A percentile compares a stretch with the other conserved stretches of the same genome.
Conservation (phyloP, 2,329 filamentous ascomycete species). For the Stylonectria norvegica region DNA sequence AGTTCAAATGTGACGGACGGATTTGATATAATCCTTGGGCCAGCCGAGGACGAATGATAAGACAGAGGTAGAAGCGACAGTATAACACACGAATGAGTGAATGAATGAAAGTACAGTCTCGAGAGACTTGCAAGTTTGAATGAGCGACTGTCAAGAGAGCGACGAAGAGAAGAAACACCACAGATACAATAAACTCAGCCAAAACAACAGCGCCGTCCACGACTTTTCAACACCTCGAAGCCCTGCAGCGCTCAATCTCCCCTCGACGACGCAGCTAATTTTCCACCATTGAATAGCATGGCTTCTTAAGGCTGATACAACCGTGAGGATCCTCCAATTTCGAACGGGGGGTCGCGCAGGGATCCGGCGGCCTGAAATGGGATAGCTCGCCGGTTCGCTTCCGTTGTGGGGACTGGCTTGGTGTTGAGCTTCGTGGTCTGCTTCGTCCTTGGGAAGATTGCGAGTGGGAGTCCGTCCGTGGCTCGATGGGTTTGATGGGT, state of each 20-base stretch:
- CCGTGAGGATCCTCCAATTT: slow-evolving; percentile 25
- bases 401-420: slow-evolving; percentile 6
- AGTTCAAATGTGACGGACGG: slow-evolving; percentile 1
- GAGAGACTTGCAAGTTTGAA: slow-evolving; percentile 15
- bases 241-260: slow-evolving; percentile 12
- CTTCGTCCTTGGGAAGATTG: slow-evolving; percentile 10
- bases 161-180: neutral
- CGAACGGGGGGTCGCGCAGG: slow-evolving; percentile 9
- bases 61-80: neutral
- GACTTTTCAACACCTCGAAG: neutral
- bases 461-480: slow-evolving; percentile 12
- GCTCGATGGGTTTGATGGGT: slow-evolving; percentile 10
- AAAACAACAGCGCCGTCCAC: slow-evolving; percentile 1
- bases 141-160: slow-evolving; percentile 16
- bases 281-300: neutral
- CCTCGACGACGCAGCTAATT: neutral
- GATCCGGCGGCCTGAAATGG: slow-evolving; percentile 2
- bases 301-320: slow-evolving; percentile 27
- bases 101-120: slow-evolving; percentile 9
- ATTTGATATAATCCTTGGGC: slow-evolving; percentile 13
- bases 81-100: slow-evolving; percentile 5
- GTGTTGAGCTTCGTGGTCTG: slow-evolving; percentile 10
- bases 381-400: slow-evolving; percentile 4
- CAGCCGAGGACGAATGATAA: slow-evolving; percentile 14
- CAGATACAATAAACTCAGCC: slow-evolving; percentile 1